These are phyloP conservation scores for Fusarium phyllophilum DNA, from an alignment of 2,329 filamentous ascomycete genomes.

Conservation along the genomic window DNA sequence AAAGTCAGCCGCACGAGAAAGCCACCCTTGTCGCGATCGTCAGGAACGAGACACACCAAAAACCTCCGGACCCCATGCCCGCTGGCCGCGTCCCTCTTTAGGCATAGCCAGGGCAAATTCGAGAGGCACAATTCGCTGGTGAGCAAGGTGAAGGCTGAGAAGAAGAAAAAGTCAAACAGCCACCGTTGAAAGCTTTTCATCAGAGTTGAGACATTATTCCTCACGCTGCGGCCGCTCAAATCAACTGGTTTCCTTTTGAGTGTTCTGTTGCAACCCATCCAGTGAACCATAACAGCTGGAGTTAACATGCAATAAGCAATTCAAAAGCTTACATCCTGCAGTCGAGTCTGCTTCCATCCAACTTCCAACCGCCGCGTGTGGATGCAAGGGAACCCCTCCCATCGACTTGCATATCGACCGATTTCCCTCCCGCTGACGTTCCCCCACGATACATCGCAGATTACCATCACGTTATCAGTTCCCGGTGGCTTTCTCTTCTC, in stretches of 20 bases:
- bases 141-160: neutral
- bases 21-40: constrained; percentile 43
- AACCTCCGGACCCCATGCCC: constrained; percentile 11
- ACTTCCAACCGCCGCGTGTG: neutral
- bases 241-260: neutral
- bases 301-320: constrained; percentile 13
- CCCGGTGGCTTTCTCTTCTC: neutral
- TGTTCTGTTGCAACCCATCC: constrained; percentile 10
- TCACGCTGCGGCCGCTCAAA: neutral
- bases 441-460: constrained; percentile 32
- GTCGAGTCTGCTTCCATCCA: neutral
- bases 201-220: constrained; percentile 7
- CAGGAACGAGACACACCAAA: constrained; percentile 43
- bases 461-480: constrained; percentile 14
- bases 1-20: constrained; percentile 23
- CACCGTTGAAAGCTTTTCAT: constrained; percentile 3
- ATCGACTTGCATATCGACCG: constrained; percentile 18
- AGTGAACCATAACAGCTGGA: constrained; percentile 8
- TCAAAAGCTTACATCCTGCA: neutral
- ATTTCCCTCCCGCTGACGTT: constrained; percentile 8
- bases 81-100: constrained; percentile 19
- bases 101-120: constrained; percentile 16
- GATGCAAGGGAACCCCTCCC: constrained; percentile 16
- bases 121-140: neutral
- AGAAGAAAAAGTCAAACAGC: constrained; percentile 12